Evolutionary conservation across 257 asterid genomes (phyloP).

Genomic region (Parsonsia alboflavescens): DNA sequence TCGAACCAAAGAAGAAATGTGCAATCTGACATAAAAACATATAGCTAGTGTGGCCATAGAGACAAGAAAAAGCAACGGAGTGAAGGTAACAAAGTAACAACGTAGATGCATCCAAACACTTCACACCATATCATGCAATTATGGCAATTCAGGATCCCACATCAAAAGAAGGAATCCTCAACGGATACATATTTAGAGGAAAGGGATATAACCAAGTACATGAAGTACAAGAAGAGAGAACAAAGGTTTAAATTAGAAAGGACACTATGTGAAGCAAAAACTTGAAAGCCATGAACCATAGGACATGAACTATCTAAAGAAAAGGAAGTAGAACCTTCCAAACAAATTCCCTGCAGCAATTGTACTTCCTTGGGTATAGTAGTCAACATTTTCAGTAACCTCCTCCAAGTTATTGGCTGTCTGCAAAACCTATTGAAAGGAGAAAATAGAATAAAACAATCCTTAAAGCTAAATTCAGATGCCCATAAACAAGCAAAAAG

Average conservation of each 20-base stretch:
- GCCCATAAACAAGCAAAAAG: background rate
- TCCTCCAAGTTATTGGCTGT: constrained; percentile 97
- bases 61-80: background rate
- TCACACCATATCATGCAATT: background rate
- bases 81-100: background rate
- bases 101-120: background rate
- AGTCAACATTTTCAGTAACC: constrained; percentile 97
- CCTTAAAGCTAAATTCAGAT: background rate
- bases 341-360: constrained; percentile 96
- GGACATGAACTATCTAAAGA: constrained; percentile 13
- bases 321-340: constrained; percentile 61
- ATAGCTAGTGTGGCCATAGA: background rate
- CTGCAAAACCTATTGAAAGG: constrained; percentile 65
- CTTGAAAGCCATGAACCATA: background rate
- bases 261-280: background rate
- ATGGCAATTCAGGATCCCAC: background rate
- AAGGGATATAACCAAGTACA: background rate
- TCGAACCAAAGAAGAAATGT: background rate
- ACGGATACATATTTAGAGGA: background rate
- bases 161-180: background rate
- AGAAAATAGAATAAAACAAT: constrained; percentile 12
- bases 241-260: background rate
- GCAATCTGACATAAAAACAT: background rate
- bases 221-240: background rate
- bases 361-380: constrained; percentile 88